These are phyloP conservation scores for Rhynchospora breviuscula DNA, from an alignment of 176 grass and related monocot species.

Conservation along the genomic window DNA sequence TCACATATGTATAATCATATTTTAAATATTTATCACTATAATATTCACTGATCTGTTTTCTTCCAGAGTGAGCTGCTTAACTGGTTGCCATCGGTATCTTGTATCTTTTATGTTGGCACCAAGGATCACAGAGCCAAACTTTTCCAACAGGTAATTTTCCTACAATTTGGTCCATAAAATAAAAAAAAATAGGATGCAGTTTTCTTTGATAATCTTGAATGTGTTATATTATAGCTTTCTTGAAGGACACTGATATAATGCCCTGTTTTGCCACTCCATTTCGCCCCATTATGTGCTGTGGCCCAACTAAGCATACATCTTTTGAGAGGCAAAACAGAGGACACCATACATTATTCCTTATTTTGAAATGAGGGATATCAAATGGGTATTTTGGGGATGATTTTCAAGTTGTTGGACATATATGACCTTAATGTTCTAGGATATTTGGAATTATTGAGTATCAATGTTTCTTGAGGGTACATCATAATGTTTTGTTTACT, in stretches of 20 bases:
- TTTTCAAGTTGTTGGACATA: not conserved
- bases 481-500: not conserved
- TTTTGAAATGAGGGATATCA: not conserved
- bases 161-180: not conserved
- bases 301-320: too few relatives aligned
- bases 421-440: not conserved
- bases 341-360: too few relatives aligned
- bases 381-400: not conserved
- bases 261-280: too few relatives aligned
- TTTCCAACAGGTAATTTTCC: conserved; percentile 73
- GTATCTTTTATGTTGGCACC: conserved; percentile 99
- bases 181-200: not conserved
- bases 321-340: too few relatives aligned
- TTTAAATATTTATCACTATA: not conserved
- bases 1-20: conserved; percentile 12
- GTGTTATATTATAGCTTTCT: not conserved
- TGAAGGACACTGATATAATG: too few relatives aligned
- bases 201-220: not conserved
- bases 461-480: not conserved
- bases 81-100: conserved; percentile 93
- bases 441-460: not conserved
- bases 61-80: conserved; percentile 94
- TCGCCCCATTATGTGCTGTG: too few relatives aligned
- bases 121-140: conserved; percentile 86
- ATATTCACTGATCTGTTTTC: conserved; percentile 13